phyloP scores from a whole-genome alignment of 164 flowering plant species.

The Magnolia sinica region DNA sequence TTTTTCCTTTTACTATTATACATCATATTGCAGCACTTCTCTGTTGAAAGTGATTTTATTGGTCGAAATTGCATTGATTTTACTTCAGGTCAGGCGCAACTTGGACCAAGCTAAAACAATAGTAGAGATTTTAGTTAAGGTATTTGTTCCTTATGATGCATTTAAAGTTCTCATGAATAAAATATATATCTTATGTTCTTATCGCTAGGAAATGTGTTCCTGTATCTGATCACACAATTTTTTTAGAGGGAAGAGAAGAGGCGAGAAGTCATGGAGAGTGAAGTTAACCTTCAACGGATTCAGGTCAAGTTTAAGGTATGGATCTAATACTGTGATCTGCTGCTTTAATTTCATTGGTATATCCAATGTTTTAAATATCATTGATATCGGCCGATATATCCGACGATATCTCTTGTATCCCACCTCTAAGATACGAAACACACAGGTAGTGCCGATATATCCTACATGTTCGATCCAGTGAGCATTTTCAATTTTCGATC shows the following conservation, averaged over 20 bases:
- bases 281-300: slow-evolving; percentile 79
- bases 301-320: slow-evolving; percentile 83
- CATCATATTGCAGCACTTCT: not conserved
- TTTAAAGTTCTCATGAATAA: not conserved
- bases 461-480: no score
- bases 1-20: not conserved
- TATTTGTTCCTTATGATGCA: slow-evolving; percentile 13
- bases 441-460: no score
- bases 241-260: slow-evolving; percentile 97
- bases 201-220: slow-evolving; percentile 5
- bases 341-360: not conserved
- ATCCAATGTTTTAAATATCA: no score
- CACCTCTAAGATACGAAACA: no score
- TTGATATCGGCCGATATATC: no score
- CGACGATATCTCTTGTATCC: no score
- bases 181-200: not conserved
- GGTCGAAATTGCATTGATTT: not conserved
- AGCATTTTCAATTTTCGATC: no score
- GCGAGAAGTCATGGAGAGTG: slow-evolving; percentile 86
- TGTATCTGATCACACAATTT: slow-evolving; percentile 4
- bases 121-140: slow-evolving; percentile 84
- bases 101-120: slow-evolving; percentile 91
- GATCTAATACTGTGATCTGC: not conserved
- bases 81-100: slow-evolving; percentile 84
- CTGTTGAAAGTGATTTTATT: not conserved